Conservation (phyloP, 169 alveolate genomes). For the Eimeria brunetti region DNA sequence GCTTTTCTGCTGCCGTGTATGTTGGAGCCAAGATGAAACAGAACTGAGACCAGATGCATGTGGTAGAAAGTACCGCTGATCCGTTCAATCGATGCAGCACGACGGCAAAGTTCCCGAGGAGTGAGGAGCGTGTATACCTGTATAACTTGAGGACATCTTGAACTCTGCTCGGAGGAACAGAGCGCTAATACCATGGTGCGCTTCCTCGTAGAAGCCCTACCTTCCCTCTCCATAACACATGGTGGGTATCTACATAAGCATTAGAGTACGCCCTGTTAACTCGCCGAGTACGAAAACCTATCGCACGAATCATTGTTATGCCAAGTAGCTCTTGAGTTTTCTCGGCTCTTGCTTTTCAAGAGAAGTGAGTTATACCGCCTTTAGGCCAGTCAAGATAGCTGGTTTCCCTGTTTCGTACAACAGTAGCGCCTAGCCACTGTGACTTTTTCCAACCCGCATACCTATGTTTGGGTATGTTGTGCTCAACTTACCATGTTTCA, state of each 20-base stretch:
- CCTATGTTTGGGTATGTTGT: not conserved
- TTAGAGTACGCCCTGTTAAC: not conserved
- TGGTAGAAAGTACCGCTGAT: not conserved
- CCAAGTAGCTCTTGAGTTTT: not conserved
- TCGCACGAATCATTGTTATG: not conserved
- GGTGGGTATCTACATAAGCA: not conserved
- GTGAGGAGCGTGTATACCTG: not conserved
- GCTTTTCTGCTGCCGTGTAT: not conserved
- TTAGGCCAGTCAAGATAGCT: not conserved
- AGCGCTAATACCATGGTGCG: not conserved
- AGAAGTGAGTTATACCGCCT: not conserved
- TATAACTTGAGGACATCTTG: not conserved
- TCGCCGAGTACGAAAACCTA: not conserved
- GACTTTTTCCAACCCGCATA: not conserved
- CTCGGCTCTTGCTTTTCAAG: not conserved
- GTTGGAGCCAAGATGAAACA: not conserved
- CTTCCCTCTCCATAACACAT: not conserved
- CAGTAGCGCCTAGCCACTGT: not conserved
- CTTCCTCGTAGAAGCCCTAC: not conserved
- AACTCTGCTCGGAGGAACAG: not conserved
- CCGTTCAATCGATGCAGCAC: not conserved
- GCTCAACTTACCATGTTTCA: not conserved
- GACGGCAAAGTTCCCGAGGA: not conserved
- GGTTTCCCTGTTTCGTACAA: not conserved
- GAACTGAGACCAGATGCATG: not conserved